Conservation (phyloP, 805 yeast genomes). For the Ogataea degrootiae region DNA sequence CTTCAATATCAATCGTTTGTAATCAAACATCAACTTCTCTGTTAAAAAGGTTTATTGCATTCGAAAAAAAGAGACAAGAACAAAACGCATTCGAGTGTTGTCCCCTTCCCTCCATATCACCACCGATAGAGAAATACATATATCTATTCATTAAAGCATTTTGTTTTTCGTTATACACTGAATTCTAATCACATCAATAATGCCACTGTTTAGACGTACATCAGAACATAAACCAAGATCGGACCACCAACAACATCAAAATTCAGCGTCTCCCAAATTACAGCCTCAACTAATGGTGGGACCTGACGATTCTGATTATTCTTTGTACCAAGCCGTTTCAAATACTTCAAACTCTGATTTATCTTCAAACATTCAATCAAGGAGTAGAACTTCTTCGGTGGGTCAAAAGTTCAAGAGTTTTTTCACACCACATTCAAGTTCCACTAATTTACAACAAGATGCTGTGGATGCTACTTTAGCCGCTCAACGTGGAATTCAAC, state of each 20-base stretch:
- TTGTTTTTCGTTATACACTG: neutral
- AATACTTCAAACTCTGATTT: constrained; percentile 17
- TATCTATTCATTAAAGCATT: neutral
- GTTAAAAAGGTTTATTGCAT: no score
- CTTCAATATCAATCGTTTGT: no score
- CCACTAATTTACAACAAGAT: constrained; percentile 11
- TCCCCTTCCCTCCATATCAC: no score
- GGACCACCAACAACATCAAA: neutral
- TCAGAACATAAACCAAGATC: constrained; percentile 8
- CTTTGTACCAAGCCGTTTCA: constrained; percentile 20
- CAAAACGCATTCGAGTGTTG: no score
- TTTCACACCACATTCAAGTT: constrained; percentile 21
- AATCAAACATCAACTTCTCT: no score
- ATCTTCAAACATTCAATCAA: constrained; percentile 8
- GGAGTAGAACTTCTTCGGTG: constrained; percentile 26
- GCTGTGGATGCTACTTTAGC: constrained; percentile 1
- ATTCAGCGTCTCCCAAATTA: constrained; percentile 6
- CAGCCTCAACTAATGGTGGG: constrained; percentile 15
- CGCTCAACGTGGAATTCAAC: neutral
- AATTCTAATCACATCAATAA: neutral
- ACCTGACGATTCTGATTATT: constrained; percentile 22
- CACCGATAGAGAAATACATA: neutral
- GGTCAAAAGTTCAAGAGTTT: constrained; percentile 28
- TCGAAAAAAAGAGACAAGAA: no score
- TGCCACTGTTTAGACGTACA: constrained; percentile 17